Percentiles rank a stretch among this genome's conserved stretches.
Evolutionary conservation across 768 basidiomycete species (phyloP).

Genomic region (Russula emetica): DNA sequence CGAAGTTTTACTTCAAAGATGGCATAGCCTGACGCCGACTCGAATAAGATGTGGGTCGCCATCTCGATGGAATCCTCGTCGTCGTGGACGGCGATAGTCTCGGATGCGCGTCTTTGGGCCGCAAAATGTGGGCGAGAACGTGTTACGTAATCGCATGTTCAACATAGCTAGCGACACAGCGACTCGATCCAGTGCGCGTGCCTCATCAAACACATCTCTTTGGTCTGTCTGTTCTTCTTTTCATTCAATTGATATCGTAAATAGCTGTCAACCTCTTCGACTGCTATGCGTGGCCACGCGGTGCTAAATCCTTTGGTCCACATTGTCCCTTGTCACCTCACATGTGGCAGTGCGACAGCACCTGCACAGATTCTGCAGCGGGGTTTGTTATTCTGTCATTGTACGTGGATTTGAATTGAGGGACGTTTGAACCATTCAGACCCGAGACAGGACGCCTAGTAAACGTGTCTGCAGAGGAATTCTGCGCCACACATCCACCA

Average conservation of each 20-base stretch:
- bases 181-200: too few relatives aligned
- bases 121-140: not conserved
- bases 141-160: constrained; percentile 1
- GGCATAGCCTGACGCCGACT: constrained; percentile 91
- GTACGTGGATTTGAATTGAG: not conserved
- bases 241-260: not conserved
- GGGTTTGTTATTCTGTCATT: not conserved
- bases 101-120: too few relatives aligned
- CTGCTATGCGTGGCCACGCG: not conserved
- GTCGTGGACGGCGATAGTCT: not conserved
- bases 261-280: not conserved
- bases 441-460: not conserved
- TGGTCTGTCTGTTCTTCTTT: not conserved
- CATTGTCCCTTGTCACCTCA: not conserved
- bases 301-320: not conserved
- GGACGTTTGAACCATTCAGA: not conserved
- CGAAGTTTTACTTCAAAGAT: constrained; percentile 82
- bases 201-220: not conserved
- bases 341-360: not conserved
- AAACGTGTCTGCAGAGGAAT: not conserved
- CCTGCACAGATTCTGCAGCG: not conserved
- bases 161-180: not conserved
- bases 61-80: constrained; percentile 35
- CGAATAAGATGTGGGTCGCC: constrained; percentile 87
- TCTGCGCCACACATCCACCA: not conserved